Conservation (phyloP, 306 rosid genomes). For the Vigna hirtella region DNA sequence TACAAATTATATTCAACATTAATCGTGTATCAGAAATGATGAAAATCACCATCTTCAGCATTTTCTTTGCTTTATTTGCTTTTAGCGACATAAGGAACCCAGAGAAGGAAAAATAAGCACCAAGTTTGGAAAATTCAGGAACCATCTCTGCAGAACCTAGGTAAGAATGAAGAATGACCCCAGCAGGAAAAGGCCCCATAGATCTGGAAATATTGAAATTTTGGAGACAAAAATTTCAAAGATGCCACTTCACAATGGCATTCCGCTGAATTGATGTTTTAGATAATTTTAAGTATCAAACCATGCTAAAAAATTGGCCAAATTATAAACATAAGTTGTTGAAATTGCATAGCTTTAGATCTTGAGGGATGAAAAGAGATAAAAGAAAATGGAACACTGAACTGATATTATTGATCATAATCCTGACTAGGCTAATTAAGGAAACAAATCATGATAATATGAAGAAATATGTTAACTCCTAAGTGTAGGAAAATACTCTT, state of each 20-base stretch:
- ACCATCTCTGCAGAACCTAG: conserved; percentile 96
- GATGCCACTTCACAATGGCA: conserved; percentile 18
- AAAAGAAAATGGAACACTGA: too few relatives aligned
- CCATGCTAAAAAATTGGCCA: neutral
- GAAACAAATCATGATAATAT: too few relatives aligned
- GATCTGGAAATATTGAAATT: conserved; percentile 55
- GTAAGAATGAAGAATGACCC: conserved; percentile 91
- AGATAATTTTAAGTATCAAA: neutral
- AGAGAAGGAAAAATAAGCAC: conserved; percentile 89
- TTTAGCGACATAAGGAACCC: conserved; percentile 86
- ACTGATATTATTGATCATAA: too few relatives aligned
- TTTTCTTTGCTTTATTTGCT: conserved; percentile 78
- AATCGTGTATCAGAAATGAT: conserved; percentile 14
- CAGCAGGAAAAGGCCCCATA: conserved; percentile 89
- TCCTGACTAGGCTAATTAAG: too few relatives aligned
- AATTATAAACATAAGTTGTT: neutral
- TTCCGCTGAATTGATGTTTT: neutral
- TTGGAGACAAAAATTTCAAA: conserved; percentile 17
- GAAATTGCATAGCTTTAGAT: too few relatives aligned
- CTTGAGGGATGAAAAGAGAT: too few relatives aligned
- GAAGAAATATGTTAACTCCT: too few relatives aligned
- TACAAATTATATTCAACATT: neutral
- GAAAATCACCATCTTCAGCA: conserved; percentile 71
- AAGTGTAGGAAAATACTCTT: too few relatives aligned
- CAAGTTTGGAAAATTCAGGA: conserved; percentile 80